Conservation (phyloP, 2,329 filamentous ascomycete species). For the Calonectria pseudoreteaudii region DNA sequence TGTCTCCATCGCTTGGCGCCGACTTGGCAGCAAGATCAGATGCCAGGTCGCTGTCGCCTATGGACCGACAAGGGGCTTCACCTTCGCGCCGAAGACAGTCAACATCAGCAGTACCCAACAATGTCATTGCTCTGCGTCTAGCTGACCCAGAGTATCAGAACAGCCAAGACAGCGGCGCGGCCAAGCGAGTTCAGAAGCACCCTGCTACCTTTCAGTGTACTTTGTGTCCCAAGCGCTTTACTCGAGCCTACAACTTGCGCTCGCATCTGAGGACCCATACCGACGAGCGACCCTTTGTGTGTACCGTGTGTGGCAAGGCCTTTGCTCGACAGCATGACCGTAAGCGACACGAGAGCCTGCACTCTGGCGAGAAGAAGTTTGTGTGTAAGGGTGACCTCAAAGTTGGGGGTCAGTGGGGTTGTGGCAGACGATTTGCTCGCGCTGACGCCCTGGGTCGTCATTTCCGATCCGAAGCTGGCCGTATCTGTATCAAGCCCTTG, state of each 20-base stretch:
- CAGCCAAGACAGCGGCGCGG: slow-evolving; percentile 68
- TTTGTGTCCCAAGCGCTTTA: slow-evolving; percentile 95
- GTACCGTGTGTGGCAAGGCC: slow-evolving; percentile 95
- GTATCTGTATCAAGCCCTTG: slow-evolving; percentile 97
- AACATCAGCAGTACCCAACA: slow-evolving; percentile 72
- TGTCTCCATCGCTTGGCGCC: slow-evolving; percentile 64
- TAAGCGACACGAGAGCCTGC: slow-evolving; percentile 95
- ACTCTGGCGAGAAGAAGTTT: slow-evolving; percentile 98
- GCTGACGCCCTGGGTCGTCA: slow-evolving; percentile 94
- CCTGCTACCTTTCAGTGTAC: slow-evolving; percentile 96
- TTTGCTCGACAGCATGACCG: slow-evolving; percentile 98
- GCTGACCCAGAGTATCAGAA: slow-evolving; percentile 88
- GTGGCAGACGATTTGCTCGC: slow-evolving; percentile 90
- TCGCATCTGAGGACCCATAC: slow-evolving; percentile 97
- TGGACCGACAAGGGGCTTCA: slow-evolving; percentile 62
- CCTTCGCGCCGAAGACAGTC: slow-evolving; percentile 65
- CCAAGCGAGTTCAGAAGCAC: slow-evolving; percentile 95
- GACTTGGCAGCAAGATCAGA: slow-evolving; percentile 59
- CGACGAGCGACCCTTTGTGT: slow-evolving; percentile 96
- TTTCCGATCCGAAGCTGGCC: slow-evolving; percentile 94
- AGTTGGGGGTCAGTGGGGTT: slow-evolving; percentile 88
- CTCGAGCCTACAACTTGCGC: slow-evolving; percentile 93
- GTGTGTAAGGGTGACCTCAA: slow-evolving; percentile 94
- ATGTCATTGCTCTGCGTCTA: slow-evolving; percentile 84
- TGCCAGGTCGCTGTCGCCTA: slow-evolving; percentile 69